Conservation (phyloP, 495 filamentous ascomycete species). For the Pyronema omphalodes region DNA sequence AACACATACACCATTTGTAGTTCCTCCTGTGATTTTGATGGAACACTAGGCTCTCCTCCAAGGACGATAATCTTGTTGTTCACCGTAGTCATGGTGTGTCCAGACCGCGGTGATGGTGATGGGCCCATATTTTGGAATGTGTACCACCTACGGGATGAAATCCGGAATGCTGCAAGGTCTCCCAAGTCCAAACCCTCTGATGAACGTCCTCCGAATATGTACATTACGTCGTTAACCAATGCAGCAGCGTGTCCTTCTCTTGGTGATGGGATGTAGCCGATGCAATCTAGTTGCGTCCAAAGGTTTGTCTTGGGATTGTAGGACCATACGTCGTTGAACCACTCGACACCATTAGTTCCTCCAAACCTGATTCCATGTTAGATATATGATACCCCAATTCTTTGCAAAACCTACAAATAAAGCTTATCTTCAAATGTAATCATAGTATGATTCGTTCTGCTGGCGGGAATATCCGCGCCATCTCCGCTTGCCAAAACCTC, state of each 20-base stretch:
- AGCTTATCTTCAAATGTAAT: slow-evolving; percentile 86
- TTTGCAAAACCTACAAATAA: slow-evolving; percentile 50
- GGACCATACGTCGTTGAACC: slow-evolving; percentile 98
- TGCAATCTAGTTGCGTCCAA: slow-evolving; percentile 84
- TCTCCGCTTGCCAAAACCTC: slow-evolving; percentile 66
- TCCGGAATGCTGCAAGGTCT: slow-evolving; percentile 88
- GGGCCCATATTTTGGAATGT: slow-evolving; percentile 99
- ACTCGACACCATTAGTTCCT: slow-evolving; percentile 78
- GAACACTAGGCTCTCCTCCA: slow-evolving; percentile 84
- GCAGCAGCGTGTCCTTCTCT: slow-evolving; percentile 91
- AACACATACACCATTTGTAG: slow-evolving; percentile 78
- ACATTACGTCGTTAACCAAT: slow-evolving; percentile 93
- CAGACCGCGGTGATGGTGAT: slow-evolving; percentile 78
- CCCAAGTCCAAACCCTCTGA: slow-evolving; percentile 82
- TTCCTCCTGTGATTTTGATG: slow-evolving; percentile 58
- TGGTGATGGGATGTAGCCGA: slow-evolving; percentile 84
- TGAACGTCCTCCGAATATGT: slow-evolving; percentile 93
- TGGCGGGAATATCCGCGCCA: slow-evolving; percentile 59
- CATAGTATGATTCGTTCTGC: slow-evolving; percentile 86
- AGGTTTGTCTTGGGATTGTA: slow-evolving; percentile 67
- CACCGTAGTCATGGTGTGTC: slow-evolving; percentile 92
- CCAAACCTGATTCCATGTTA: slow-evolving; percentile 50
- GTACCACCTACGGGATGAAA: slow-evolving; percentile 83
- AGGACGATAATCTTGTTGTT: slow-evolving; percentile 82
- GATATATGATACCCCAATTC: slow-evolving; percentile 2